Conservation (phyloP, 1,139 yeast species). For the Suhomyces anneliseae region DNA sequence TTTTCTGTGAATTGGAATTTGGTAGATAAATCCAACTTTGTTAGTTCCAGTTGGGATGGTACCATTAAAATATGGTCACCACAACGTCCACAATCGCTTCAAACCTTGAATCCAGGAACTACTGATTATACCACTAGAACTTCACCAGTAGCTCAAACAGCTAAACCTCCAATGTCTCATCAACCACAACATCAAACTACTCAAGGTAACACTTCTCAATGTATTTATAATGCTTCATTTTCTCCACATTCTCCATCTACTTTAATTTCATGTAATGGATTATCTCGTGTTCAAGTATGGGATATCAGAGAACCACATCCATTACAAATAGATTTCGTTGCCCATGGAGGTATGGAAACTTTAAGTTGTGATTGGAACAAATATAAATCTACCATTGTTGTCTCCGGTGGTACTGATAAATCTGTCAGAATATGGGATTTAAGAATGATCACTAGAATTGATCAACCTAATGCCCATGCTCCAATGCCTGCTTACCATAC, state of each 20-base stretch:
- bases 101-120: constrained; percentile 52
- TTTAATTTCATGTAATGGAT: constrained; percentile 75
- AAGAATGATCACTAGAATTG: constrained; percentile 58
- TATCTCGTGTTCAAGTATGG: constrained; percentile 78
- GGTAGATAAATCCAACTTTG: constrained; percentile 69
- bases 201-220: constrained; percentile 39
- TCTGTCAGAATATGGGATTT: constrained; percentile 84
- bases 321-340: constrained; percentile 59
- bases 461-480: constrained; percentile 35
- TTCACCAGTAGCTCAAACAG: constrained; percentile 23
- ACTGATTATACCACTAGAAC: constrained; percentile 29
- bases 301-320: constrained; percentile 73
- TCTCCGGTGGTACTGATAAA: constrained; percentile 90
- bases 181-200: constrained; percentile 26
- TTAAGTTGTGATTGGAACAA: constrained; percentile 88
- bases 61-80: constrained; percentile 76
- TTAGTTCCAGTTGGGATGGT: constrained; percentile 92
- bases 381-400: constrained; percentile 73
- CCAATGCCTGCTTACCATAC: constrained; percentile 46
- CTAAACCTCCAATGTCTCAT: constrained; percentile 38
- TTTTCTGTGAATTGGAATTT: constrained; percentile 85
- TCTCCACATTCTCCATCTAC: constrained; percentile 83
- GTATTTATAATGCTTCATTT: constrained; percentile 77
- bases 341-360: constrained; percentile 81
- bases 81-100: constrained; percentile 53